These are phyloP conservation scores for Erythrobasidium yunnanense DNA, from an alignment of 768 basidiomycete genomes.

Conservation along the genomic window DNA sequence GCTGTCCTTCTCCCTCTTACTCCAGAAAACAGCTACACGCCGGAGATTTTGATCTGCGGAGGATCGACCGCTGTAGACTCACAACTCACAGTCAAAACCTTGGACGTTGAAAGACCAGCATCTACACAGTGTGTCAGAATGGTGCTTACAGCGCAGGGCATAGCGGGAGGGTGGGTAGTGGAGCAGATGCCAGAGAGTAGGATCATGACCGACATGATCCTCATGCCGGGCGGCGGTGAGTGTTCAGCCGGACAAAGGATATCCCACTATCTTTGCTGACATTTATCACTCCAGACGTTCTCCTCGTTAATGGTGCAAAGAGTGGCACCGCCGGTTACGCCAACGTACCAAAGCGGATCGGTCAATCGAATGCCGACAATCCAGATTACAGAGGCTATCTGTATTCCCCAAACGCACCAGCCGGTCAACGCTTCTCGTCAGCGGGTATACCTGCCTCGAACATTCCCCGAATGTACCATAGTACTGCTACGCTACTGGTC, in stretches of 20 bases:
- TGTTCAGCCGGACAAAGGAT: not conserved
- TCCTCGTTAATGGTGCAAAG: constrained; percentile 35
- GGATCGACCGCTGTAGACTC: constrained; percentile 45
- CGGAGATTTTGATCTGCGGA: constrained; percentile 73
- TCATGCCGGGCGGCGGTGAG: constrained; percentile 64
- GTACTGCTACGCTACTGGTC: constrained; percentile 41
- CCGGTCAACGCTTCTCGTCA: constrained; percentile 56
- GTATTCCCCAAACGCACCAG: constrained; percentile 56
- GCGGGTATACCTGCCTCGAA: constrained; percentile 53
- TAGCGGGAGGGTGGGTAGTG: constrained; percentile 41
- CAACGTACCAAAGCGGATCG: constrained; percentile 59
- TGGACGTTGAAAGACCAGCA: constrained; percentile 2
- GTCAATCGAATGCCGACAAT: constrained; percentile 54
- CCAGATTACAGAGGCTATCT: constrained; percentile 51
- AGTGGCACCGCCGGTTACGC: constrained; percentile 28
- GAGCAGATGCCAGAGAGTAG: constrained; percentile 41
- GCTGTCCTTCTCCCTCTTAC: constrained; percentile 83
- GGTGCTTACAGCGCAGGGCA: constrained; percentile 38
- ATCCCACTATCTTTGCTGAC: not conserved
- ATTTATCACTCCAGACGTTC: constrained; percentile 11
- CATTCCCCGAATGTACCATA: constrained; percentile 63
- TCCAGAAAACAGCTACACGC: constrained; percentile 72
- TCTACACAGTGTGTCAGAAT: constrained; percentile 44
- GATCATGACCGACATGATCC: constrained; percentile 42
- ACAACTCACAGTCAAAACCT: constrained; percentile 4